Evolutionary conservation across 2,329 filamentous ascomycete genomes (phyloP).

Genomic region (Sporothrix sp.): DNA sequence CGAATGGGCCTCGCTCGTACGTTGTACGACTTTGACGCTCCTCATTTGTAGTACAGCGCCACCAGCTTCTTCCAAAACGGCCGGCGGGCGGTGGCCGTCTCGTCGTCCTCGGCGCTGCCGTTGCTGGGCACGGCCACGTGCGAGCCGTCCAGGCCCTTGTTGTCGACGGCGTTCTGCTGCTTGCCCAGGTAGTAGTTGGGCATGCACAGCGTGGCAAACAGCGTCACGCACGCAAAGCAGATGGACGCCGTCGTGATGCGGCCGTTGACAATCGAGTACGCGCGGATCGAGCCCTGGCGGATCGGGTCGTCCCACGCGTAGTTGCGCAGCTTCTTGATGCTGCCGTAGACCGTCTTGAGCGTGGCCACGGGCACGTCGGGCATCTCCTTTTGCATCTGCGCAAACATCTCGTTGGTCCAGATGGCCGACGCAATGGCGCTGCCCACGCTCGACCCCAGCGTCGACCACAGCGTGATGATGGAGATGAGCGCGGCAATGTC

Average conservation of each 20-base stretch:
- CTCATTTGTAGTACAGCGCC: background rate
- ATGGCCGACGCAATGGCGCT: slow-evolving; percentile 42
- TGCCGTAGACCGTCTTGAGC: slow-evolving; percentile 39
- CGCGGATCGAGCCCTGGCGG: slow-evolving; percentile 49
- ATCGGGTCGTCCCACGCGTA: slow-evolving; percentile 47
- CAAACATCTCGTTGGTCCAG: slow-evolving; percentile 36
- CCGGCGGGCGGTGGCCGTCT: too few species aligned
- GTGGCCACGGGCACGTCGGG: slow-evolving; percentile 33
- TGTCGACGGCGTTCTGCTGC: slow-evolving; percentile 19
- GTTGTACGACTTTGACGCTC: too few species aligned
- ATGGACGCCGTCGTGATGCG: slow-evolving; percentile 27
- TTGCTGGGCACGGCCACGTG: background rate
- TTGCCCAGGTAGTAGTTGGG: slow-evolving; percentile 27
- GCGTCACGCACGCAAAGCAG: slow-evolving; percentile 24
- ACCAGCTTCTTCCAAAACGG: background rate
- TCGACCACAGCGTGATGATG: slow-evolving; percentile 29
- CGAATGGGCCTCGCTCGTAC: too few species aligned
- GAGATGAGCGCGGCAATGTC: slow-evolving; percentile 46
- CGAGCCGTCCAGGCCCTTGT: slow-evolving; percentile 15
- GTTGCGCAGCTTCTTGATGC: slow-evolving; percentile 37
- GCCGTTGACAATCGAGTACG: slow-evolving; percentile 32
- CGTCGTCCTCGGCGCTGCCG: background rate
- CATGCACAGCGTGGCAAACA: slow-evolving; percentile 31
- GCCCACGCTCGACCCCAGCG: slow-evolving; percentile 27
- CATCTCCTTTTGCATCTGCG: slow-evolving; percentile 40